These are phyloP conservation scores for Maudiozyma bulderi DNA, from an alignment of 805 yeast species.

Conservation along the genomic window DNA sequence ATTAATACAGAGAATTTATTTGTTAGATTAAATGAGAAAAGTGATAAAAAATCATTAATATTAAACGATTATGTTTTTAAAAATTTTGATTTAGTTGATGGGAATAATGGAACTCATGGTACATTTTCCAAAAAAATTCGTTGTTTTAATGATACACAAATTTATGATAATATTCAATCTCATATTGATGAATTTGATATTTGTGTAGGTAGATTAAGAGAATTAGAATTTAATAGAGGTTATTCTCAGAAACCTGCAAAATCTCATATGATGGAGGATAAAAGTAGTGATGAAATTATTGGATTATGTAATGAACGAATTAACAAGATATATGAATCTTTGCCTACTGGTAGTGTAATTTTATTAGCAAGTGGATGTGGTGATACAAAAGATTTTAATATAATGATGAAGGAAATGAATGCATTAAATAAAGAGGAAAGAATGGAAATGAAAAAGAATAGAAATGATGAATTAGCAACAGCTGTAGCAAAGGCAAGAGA, in stretches of 20 bases:
- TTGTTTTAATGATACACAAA: conserved; percentile 53
- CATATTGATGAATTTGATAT: conserved; percentile 37
- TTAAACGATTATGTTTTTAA: conserved; percentile 30
- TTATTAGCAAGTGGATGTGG: conserved; percentile 58
- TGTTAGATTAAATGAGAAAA: conserved; percentile 28
- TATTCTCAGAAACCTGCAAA: conserved; percentile 22
- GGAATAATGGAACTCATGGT: not conserved
- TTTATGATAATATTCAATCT: conserved; percentile 34
- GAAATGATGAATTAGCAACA: conserved; percentile 36
- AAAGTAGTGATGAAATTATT: conserved; percentile 5
- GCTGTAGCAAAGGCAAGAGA: conserved; percentile 47
- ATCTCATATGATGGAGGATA: conserved; percentile 1
- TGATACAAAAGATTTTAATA: conserved; percentile 37
- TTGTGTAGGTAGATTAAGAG: conserved; percentile 47
- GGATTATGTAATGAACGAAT: conserved; percentile 37
- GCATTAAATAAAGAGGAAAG: conserved; percentile 32
- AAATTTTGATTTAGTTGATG: not conserved
- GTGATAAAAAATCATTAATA: conserved; percentile 21
- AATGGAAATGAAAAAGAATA: conserved; percentile 34
- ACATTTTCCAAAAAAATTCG: conserved; percentile 23
- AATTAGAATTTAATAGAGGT: conserved; percentile 39
- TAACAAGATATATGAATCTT: conserved; percentile 35
- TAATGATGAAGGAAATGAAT: conserved; percentile 36
- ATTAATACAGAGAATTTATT: conserved; percentile 36
- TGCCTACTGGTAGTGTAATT: conserved; percentile 53